phyloP scores from a whole-genome alignment of 441 rosid genomes.

The Breynia disticha region DNA sequence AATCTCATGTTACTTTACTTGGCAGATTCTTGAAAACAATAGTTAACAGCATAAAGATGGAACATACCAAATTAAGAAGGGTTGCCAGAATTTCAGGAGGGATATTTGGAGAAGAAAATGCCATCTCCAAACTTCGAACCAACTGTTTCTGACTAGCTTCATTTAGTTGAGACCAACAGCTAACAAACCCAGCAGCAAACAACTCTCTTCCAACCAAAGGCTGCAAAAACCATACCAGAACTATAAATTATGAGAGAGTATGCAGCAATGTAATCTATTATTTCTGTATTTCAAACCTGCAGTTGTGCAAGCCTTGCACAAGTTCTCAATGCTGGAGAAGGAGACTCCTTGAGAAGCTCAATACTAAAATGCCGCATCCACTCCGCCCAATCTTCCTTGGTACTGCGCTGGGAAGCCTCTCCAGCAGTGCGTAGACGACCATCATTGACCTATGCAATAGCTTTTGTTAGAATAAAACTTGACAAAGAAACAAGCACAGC shows the following conservation, averaged over 20 bases:
- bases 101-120: constrained; percentile 96
- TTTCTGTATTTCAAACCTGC: constrained; percentile 45
- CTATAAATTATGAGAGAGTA: constrained; percentile 11
- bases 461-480: neutral
- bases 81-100: constrained; percentile 99
- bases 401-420: constrained; percentile 99
- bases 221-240: constrained; percentile 45
- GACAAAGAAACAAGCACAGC: too few species aligned
- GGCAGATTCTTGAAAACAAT: neutral
- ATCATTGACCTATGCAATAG: constrained; percentile 68
- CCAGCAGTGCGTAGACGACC: constrained; percentile 90
- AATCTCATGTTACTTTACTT: neutral
- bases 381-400: constrained; percentile 99
- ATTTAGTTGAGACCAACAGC: constrained; percentile 96
- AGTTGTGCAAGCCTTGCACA: constrained; percentile 98
- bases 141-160: constrained; percentile 90
- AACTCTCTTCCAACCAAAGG: constrained; percentile 97
- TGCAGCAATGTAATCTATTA: constrained; percentile 7
- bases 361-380: constrained; percentile 99
- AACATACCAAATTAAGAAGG: constrained; percentile 79
- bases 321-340: constrained; percentile 96
- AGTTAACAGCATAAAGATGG: neutral
- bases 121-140: constrained; percentile 97
- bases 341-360: constrained; percentile 95
- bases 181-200: constrained; percentile 99